Evolutionary conservation across 75 land plant species (phyloP).

Genomic region (Adiantum capillusveneris): DNA sequence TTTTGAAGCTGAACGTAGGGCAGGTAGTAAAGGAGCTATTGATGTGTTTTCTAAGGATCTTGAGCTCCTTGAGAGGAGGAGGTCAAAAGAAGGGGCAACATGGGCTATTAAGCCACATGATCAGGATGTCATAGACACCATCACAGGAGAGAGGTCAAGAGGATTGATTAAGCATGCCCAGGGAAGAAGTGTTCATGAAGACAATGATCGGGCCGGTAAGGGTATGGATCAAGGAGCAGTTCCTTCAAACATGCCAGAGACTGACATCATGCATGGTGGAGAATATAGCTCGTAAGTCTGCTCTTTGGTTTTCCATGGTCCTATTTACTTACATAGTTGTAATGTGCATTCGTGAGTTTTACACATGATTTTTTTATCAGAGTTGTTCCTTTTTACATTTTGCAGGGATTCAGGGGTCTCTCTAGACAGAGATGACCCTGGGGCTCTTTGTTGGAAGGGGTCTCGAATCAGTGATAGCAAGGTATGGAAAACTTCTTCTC

Average conservation of each 20-base stretch:
- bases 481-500: not conserved
- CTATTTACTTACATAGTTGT: not conserved
- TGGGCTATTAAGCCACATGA: no score
- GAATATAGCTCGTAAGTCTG: constrained; percentile 1
- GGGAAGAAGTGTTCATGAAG: no score
- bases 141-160: no score
- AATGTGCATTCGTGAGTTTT: not conserved
- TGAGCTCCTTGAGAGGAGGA: not conserved
- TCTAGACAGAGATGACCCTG: not conserved
- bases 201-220: no score
- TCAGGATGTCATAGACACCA: no score
- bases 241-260: not conserved
- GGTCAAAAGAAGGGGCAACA: no score
- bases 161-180: no score
- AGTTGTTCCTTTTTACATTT: not conserved
- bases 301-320: not conserved
- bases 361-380: not conserved
- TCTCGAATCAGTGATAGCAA: not conserved
- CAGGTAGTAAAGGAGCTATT: not conserved
- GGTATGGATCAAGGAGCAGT: no score
- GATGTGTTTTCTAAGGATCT: not conserved
- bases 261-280: not conserved
- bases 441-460: not conserved
- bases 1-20: not conserved
- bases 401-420: not conserved